A percentile compares a stretch with the other conserved stretches of the same genome.
Evolutionary conservation across 352 stramenopile genomes (phyloP).

Genomic region (Globisporangium camurandrum): DNA sequence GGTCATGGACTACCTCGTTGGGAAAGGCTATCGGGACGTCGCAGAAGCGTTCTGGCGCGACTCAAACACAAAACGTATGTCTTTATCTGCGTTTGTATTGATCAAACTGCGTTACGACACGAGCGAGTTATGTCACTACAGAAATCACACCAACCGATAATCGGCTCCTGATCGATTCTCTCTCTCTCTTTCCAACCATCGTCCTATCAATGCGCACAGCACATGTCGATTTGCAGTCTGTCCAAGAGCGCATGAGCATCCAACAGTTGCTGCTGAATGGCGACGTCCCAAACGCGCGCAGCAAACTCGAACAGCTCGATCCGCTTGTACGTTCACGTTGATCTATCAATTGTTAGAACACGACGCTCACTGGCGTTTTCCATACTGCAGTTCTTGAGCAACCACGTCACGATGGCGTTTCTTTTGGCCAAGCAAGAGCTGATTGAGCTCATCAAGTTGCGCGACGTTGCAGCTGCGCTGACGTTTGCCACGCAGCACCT

Average conservation of each 20-base stretch:
- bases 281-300: constrained; percentile 46
- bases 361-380: not conserved
- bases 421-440: constrained; percentile 76
- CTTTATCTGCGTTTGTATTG: not conserved
- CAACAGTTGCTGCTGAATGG: constrained; percentile 60
- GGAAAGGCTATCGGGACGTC: constrained; percentile 69
- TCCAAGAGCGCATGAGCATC: constrained; percentile 66
- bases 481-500: constrained; percentile 67
- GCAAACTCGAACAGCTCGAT: constrained; percentile 48
- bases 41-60: constrained; percentile 69
- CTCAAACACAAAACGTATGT: constrained; percentile 63
- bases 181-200: not conserved
- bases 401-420: constrained; percentile 58
- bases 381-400: constrained; percentile 42
- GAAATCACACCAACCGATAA: not conserved
- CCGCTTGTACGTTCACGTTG: constrained; percentile 18
- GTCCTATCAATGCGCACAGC: constrained; percentile 16
- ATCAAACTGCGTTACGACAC: not conserved
- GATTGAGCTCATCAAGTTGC: constrained; percentile 69
- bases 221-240: constrained; percentile 62
- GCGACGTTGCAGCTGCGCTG: constrained; percentile 55
- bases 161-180: not conserved
- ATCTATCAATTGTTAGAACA: not conserved
- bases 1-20: constrained; percentile 79
- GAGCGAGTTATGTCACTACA: no score